Evolutionary conservation across 768 basidiomycete genomes (phyloP).

Genomic region (Termitomyces sp.): DNA sequence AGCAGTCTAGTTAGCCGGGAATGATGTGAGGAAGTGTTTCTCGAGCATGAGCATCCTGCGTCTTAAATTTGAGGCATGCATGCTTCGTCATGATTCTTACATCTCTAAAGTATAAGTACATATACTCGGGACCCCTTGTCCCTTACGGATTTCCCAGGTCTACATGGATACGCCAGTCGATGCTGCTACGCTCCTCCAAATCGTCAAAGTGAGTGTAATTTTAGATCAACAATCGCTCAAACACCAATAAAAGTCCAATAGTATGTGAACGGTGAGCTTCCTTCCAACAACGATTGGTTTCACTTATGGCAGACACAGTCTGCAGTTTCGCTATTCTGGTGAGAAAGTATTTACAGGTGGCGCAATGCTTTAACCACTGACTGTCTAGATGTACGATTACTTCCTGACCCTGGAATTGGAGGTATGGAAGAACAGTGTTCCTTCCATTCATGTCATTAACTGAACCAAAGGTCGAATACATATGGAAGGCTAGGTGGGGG

Average conservation of each 20-base stretch:
- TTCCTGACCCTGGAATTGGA: constrained; percentile 10
- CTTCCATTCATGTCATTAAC: background rate
- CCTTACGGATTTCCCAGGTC: too few species aligned
- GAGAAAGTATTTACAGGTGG: background rate
- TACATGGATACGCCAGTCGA: background rate
- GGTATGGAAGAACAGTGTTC: background rate
- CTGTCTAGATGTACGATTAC: constrained; percentile 7
- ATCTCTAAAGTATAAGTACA: background rate
- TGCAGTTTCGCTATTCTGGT: constrained; percentile 11
- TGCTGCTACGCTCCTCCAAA: constrained; percentile 1
- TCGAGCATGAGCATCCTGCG: background rate
- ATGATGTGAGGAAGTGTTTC: too few species aligned
- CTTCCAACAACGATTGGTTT: background rate
- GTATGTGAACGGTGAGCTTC: constrained; percentile 10
- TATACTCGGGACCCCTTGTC: background rate
- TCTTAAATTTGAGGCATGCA: background rate
- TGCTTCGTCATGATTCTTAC: background rate
- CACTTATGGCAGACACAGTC: background rate
- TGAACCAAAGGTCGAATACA: constrained; percentile 16
- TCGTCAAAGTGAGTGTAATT: constrained; percentile 1
- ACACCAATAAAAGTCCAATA: background rate
- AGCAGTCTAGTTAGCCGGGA: too few species aligned
- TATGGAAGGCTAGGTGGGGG: constrained; percentile 26
- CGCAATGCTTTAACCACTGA: background rate
- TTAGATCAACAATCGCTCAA: background rate